phyloP scores from a whole-genome alignment of 2,329 filamentous ascomycete genomes.

The Aschersonia sp. region DNA sequence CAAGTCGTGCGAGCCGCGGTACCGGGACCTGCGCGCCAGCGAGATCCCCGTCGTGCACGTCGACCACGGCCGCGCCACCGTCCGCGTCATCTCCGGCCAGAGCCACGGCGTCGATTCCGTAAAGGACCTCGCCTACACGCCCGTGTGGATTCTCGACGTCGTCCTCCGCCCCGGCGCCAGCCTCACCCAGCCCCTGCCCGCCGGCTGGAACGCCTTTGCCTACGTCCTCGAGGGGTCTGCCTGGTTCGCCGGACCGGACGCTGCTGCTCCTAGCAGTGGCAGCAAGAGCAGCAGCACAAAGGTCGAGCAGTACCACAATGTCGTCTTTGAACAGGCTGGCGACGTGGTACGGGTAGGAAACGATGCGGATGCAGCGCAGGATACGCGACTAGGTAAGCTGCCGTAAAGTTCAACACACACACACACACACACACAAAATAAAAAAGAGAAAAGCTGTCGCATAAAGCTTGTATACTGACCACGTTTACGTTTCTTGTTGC shows the following conservation, averaged over 20 bases:
- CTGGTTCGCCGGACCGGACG: slow-evolving; percentile 25
- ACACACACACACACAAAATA: too few species aligned
- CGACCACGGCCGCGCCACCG: slow-evolving; percentile 57
- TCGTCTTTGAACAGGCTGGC: slow-evolving; percentile 71
- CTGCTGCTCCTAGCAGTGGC: slow-evolving; percentile 23
- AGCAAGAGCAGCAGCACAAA: slow-evolving; percentile 30
- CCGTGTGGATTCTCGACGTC: slow-evolving; percentile 89
- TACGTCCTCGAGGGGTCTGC: slow-evolving; percentile 69
- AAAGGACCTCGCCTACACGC: slow-evolving; percentile 85
- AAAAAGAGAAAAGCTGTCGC: too few species aligned
- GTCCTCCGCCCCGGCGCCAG: slow-evolving; percentile 65
- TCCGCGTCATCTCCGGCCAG: slow-evolving; percentile 86
- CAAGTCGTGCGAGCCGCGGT: slow-evolving; percentile 82
- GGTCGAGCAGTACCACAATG: slow-evolving; percentile 67
- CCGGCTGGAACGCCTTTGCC: slow-evolving; percentile 78
- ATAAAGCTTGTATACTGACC: neutral
- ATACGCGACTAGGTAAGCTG: slow-evolving; percentile 31
- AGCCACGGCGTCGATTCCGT: slow-evolving; percentile 74
- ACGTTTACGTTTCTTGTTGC: neutral
- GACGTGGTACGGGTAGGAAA: slow-evolving; percentile 63
- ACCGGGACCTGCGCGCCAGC: slow-evolving; percentile 63
- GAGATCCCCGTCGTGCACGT: slow-evolving; percentile 68
- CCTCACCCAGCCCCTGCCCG: slow-evolving; percentile 60
- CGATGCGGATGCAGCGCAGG: slow-evolving; percentile 45
- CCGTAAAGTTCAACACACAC: too few species aligned